Evolutionary conservation across 2,329 filamentous ascomycete species (phyloP).

Genomic region (Aspergillus candidus): DNA sequence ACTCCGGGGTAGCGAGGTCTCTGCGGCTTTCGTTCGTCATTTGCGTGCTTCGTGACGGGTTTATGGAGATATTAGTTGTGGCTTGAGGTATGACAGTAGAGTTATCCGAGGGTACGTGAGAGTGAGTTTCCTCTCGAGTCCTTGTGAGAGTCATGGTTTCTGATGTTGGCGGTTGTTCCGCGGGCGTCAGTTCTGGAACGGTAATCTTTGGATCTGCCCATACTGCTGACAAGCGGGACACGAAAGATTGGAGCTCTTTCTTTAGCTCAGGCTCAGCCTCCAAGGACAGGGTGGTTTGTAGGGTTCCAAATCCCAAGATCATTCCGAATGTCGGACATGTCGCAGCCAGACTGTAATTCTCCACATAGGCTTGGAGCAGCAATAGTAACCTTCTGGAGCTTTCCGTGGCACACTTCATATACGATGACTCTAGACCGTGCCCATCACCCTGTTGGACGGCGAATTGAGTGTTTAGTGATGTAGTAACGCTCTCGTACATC

Average conservation of each 20-base stretch:
- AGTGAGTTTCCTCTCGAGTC: too few species aligned
- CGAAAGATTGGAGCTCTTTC: conserved; percentile 22
- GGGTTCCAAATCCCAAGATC: conserved; percentile 32
- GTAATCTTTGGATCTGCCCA: conserved; percentile 19
- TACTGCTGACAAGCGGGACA: conserved; percentile 24
- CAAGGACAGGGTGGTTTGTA: conserved; percentile 6
- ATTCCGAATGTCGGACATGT: conserved; percentile 39
- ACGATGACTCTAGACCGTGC: conserved; percentile 12
- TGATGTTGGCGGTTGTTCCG: neutral
- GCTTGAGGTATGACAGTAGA: too few species aligned
- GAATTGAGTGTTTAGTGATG: conserved; percentile 21
- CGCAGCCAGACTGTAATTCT: conserved; percentile 36
- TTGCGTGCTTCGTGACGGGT: conserved; percentile 1
- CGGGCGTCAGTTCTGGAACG: neutral
- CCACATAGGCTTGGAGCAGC: conserved; percentile 35
- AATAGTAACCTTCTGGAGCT: conserved; percentile 31
- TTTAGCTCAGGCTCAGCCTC: conserved; percentile 23
- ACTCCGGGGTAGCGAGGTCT: conserved; percentile 11
- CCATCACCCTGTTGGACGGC: conserved; percentile 19
- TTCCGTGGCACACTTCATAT: conserved; percentile 26
- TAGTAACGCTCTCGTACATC: conserved; percentile 26
- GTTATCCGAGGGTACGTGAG: too few species aligned
- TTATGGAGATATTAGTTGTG: neutral
- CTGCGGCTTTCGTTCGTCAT: conserved; percentile 8
- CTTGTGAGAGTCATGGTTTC: too few species aligned